Conservation (phyloP, 352 stramenopile genomes). For the Phytophthora kernoviae region DNA sequence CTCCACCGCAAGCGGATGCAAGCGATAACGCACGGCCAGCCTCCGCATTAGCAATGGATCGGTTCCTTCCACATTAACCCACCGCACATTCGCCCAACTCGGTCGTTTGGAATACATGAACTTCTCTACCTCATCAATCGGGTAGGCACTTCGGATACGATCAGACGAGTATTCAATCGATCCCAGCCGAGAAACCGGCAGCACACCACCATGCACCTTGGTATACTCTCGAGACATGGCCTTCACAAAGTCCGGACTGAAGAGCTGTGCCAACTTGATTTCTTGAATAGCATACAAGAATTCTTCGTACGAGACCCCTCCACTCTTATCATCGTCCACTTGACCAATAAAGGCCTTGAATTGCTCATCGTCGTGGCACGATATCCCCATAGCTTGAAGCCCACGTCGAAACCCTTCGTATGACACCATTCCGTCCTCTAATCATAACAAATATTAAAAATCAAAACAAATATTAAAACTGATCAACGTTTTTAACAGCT, state of each 20-base stretch:
- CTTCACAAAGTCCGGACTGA: slow-evolving; percentile 61
- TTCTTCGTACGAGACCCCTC: slow-evolving; percentile 84
- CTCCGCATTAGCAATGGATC: slow-evolving; percentile 70
- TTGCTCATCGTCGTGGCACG: slow-evolving; percentile 58
- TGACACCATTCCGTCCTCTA: slow-evolving; percentile 63
- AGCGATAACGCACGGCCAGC: slow-evolving; percentile 80
- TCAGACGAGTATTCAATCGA: slow-evolving; percentile 84
- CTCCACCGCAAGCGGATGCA: slow-evolving; percentile 87
- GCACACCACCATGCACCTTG: slow-evolving; percentile 20
- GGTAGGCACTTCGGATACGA: slow-evolving; percentile 75
- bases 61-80: slow-evolving; percentile 80
- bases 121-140: slow-evolving; percentile 68
- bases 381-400: slow-evolving; percentile 79
- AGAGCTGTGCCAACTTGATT: slow-evolving; percentile 89
- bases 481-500: neutral
- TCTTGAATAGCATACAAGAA: slow-evolving; percentile 89
- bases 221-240: slow-evolving; percentile 31
- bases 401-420: slow-evolving; percentile 80
- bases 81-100: slow-evolving; percentile 75
- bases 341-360: slow-evolving; percentile 78
- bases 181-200: slow-evolving; percentile 39
- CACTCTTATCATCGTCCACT: slow-evolving; percentile 83
- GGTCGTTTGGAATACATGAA: slow-evolving; percentile 88
- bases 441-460: neutral
- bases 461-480: neutral